Evolutionary conservation across 139 green algal species (phyloP).

Genomic region (Spirogloea muscicola): DNA sequence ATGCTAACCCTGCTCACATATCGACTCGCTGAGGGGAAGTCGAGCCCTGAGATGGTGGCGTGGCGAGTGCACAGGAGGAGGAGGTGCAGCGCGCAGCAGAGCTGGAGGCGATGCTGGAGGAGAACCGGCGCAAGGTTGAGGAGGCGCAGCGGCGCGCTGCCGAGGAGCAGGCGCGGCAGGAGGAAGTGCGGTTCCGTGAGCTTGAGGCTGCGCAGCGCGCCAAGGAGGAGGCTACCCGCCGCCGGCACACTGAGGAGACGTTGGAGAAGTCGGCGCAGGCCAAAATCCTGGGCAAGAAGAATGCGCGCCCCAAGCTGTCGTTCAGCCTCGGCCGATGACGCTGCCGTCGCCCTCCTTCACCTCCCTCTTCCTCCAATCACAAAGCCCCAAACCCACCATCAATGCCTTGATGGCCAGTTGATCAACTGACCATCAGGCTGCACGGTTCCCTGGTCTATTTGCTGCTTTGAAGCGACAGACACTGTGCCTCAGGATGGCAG

Average conservation of each 20-base stretch:
- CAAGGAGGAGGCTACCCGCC: conserved; percentile 23
- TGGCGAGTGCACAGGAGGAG: conserved; percentile 32
- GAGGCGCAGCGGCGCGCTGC: conserved; percentile 28
- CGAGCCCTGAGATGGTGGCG: not conserved
- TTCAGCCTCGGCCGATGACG: conserved; percentile 36
- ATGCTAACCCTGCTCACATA: not conserved
- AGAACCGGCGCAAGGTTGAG: conserved; percentile 43
- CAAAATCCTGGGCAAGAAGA: conserved; percentile 48
- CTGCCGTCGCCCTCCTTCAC: too few species aligned
- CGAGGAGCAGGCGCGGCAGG: conserved; percentile 38
- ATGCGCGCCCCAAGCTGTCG: conserved; percentile 42
- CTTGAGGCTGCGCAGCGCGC: conserved; percentile 38
- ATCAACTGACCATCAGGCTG: too few species aligned
- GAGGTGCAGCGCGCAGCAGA: conserved; percentile 21
- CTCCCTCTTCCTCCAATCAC: too few species aligned
- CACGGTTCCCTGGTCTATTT: too few species aligned
- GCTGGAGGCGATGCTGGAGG: conserved; percentile 40
- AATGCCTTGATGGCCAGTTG: too few species aligned
- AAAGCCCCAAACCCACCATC: too few species aligned
- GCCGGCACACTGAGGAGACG: conserved; percentile 38
- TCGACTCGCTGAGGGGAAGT: not conserved
- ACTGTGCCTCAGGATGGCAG: too few species aligned
- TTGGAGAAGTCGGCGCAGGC: conserved; percentile 35
- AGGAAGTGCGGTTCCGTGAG: conserved; percentile 39
- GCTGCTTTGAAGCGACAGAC: too few species aligned